Conservation (phyloP, 2,329 filamentous ascomycete genomes). For the Akanthomyces dipterigenus region DNA sequence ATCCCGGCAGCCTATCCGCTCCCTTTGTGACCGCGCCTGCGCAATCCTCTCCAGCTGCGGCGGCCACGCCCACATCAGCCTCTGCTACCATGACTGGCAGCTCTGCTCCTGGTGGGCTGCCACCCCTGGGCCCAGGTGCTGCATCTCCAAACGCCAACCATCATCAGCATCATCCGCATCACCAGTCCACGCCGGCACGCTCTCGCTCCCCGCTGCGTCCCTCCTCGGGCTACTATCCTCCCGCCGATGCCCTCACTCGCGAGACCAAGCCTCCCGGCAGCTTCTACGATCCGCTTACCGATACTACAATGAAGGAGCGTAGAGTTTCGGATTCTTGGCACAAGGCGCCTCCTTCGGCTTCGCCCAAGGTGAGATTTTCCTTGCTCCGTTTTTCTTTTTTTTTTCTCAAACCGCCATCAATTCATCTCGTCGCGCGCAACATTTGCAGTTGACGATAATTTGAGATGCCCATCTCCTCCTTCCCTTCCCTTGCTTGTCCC, state of each 20-base stretch:
- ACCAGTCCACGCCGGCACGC: background rate
- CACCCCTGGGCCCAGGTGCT: slow-evolving; percentile 1
- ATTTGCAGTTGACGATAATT: background rate
- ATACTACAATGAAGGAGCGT: slow-evolving; percentile 39
- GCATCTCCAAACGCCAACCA: slow-evolving; percentile 14
- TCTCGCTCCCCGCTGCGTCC: slow-evolving; percentile 36
- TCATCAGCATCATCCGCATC: slow-evolving; percentile 10
- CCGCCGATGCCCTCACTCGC: slow-evolving; percentile 21
- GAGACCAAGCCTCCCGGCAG: slow-evolving; percentile 36
- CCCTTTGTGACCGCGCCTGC: slow-evolving; percentile 12
- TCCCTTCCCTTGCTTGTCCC: background rate
- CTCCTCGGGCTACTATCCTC: slow-evolving; percentile 35
- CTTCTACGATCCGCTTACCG: slow-evolving; percentile 49
- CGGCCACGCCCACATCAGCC: slow-evolving; percentile 4
- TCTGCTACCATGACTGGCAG: slow-evolving; percentile 8
- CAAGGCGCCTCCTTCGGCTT: slow-evolving; percentile 35
- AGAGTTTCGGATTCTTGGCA: slow-evolving; percentile 43
- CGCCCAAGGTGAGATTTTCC: slow-evolving; percentile 40
- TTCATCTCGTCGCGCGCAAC: background rate
- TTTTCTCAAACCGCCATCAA: slow-evolving; percentile 4
- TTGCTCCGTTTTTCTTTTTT: slow-evolving; percentile 19
- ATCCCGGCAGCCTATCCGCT: slow-evolving; percentile 16
- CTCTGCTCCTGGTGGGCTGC: slow-evolving; percentile 10
- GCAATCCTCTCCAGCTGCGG: slow-evolving; percentile 5
- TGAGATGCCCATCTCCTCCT: background rate